These are phyloP conservation scores for Scheffersomyces lignosus DNA, from an alignment of 805 yeast genomes.

Conservation along the genomic window DNA sequence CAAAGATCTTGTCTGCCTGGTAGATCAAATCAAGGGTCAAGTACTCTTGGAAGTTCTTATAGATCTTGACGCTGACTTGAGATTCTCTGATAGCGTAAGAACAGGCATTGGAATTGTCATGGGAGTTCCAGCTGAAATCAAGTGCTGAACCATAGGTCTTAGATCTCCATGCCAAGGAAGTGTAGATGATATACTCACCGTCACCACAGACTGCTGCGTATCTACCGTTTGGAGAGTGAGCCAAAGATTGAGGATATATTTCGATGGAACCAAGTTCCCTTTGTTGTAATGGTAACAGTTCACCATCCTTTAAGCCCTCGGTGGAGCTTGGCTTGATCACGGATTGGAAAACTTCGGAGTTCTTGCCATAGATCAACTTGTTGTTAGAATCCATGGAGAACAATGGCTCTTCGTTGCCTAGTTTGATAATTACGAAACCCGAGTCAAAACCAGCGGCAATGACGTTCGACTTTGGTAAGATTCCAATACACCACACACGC, in stretches of 20 bases:
- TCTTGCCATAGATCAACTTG: conserved; percentile 87
- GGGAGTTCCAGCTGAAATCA: conserved; percentile 95
- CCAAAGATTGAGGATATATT: conserved; percentile 81
- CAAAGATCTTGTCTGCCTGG: conserved; percentile 75
- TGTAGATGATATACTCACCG: conserved; percentile 94
- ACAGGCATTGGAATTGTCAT: conserved; percentile 58
- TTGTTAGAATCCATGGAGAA: conserved; percentile 92
- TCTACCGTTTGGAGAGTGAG: conserved; percentile 96
- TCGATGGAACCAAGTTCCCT: conserved; percentile 95
- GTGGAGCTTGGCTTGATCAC: conserved; percentile 67
- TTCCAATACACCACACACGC: conserved; percentile 93
- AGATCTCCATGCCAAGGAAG: conserved; percentile 97
- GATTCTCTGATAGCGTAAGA: conserved; percentile 81
- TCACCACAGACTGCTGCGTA: conserved; percentile 97
- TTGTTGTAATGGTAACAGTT: conserved; percentile 68
- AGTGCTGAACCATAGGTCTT: conserved; percentile 87
- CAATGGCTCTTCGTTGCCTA: conserved; percentile 94
- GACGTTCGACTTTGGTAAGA: conserved; percentile 68
- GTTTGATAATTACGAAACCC: conserved; percentile 82
- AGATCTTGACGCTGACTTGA: conserved; percentile 62
- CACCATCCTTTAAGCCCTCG: conserved; percentile 77
- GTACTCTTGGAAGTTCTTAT: conserved; percentile 82
- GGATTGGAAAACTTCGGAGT: conserved; percentile 83
- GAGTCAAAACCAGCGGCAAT: conserved; percentile 94
- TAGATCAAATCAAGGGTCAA: conserved; percentile 64